Evolutionary conservation across 495 filamentous ascomycete species (phyloP).

Genomic region (Penicillium robsamsonii): DNA sequence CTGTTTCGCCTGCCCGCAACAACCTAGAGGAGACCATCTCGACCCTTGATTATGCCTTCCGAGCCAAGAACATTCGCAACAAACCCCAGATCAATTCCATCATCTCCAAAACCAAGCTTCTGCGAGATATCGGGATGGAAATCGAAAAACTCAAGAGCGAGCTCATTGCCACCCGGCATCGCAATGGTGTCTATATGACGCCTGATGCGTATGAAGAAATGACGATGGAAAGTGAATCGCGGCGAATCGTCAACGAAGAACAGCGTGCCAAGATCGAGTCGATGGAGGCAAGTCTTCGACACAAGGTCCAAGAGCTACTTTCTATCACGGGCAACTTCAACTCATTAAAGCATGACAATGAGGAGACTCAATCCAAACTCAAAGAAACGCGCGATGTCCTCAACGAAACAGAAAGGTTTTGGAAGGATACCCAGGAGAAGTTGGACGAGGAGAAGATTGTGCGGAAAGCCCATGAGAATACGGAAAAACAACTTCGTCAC

Average conservation of each 20-base stretch:
- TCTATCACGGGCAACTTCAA: constrained; percentile 80
- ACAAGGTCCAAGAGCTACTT: constrained; percentile 90
- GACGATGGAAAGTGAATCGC: constrained; percentile 84
- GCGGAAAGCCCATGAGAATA: constrained; percentile 80
- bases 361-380: constrained; percentile 65
- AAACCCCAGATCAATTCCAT: constrained; percentile 93
- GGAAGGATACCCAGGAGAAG: constrained; percentile 69
- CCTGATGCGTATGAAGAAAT: constrained; percentile 83
- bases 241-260: constrained; percentile 88
- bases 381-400: constrained; percentile 77
- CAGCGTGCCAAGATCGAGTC: constrained; percentile 89
- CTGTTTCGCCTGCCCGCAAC: constrained; percentile 87
- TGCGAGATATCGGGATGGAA: constrained; percentile 87
- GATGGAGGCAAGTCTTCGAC: constrained; percentile 81
- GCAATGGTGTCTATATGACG: constrained; percentile 91
- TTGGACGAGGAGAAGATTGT: constrained; percentile 78
- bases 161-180: constrained; percentile 85
- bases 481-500: constrained; percentile 69
- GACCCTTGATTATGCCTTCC: constrained; percentile 93
- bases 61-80: constrained; percentile 97
- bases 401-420: constrained; percentile 79
- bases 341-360: constrained; percentile 80
- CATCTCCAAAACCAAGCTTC: constrained; percentile 85
- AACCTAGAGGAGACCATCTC: constrained; percentile 98
- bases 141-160: constrained; percentile 94